Base-by-base conservation (phyloP, 768 basidiomycete genomes). In the Pleurotus salmoneostramineus region DNA sequence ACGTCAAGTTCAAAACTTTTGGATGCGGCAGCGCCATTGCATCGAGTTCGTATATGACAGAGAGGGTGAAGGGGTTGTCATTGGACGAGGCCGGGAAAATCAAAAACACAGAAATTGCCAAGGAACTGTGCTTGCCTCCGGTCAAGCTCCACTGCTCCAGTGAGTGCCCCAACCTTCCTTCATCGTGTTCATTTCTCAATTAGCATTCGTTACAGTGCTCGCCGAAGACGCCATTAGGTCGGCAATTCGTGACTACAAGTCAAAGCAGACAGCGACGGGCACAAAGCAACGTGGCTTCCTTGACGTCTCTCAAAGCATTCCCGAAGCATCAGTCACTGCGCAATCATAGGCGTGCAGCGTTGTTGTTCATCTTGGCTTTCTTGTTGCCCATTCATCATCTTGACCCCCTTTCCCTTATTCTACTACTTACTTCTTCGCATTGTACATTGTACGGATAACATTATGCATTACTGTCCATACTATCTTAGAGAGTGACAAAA, bases 1-100 rank as follows among this genome's bases (percentile, higher is more conserved):
- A 99, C 69, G 97, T 98, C 74, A 97, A 96, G 76, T 98, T 98
- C 82, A 99, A 98, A 80, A 98, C 97, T 0, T 98, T 99, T 72
- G 96, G 97, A 2, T 98, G 97, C 71, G 97, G 97, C 55, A 95
- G 93, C 62, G 95, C 95, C 64, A 99, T 99, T 60, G 97, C 97
- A 0, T 96, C 94, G 0, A 95, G 93, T 67, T 95, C 93, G 5
- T 99, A 96, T 71, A 95, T 98, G 92, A 99, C 97, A 14, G 96
- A 99, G 76, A 90, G 95, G 52, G 96, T 99, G 60, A 96, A 88
- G 75, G 97, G 97, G 27, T 81, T 98, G 60, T 88, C 89, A 6
- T 74, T 99, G 57, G 97, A 98, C 55, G 93, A 95, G 60, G 97
- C 97, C 6, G 93, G 93, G 56, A 88, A 88, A 69, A 96, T 99